Evolutionary conservation across 176 grass and related monocot species (phyloP), one percentile per base, ranked within the genome.

Genomic region (Carex parvula): DNA sequence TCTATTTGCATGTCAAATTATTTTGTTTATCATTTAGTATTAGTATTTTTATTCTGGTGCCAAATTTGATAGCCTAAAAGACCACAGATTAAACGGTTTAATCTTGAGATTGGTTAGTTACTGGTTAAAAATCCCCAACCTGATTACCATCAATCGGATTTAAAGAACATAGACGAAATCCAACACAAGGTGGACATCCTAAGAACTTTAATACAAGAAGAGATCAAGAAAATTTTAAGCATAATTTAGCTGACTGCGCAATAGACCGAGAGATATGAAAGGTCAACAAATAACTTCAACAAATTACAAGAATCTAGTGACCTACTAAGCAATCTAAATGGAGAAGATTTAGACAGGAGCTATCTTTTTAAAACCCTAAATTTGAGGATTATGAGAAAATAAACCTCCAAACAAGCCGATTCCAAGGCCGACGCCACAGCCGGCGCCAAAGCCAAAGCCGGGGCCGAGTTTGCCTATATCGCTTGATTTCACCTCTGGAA

Each of bases 381-480:
- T 21, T 66, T 35, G 11, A 66, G 41, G 3, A 66, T 83, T 55
- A 82, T 52, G 12, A 55, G 8, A 83, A 41, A 16, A 67, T 13
- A 69, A 63, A 98, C 95, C 91, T 12, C 95, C 92, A 79, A 95
- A 94, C 56, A 98, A 44, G 29, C 92, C 91, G 62, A 91, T 3
- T 9, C 92, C 91, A 0, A 89, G 64, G 52, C 95, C 92, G 29
- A 87, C 95, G 56, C 95, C 92, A 61, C 95, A 98, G 58, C 95
- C 92, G n/a, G 84, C 69, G 30, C 95, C 92, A 30, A 93, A 22
- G 41, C 95, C 91, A 17, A 98, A 85, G 44, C 16, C 89, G 3
- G 95, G 92, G 11, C 91, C 95, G 52, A 98, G 67, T 81, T 98
- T 94, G 13, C 92, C 91, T 14, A 98, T 83, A 86, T 94, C 91